Evolutionary conservation across 768 basidiomycete species (phyloP).

Genomic region (Boletellus emodensis): DNA sequence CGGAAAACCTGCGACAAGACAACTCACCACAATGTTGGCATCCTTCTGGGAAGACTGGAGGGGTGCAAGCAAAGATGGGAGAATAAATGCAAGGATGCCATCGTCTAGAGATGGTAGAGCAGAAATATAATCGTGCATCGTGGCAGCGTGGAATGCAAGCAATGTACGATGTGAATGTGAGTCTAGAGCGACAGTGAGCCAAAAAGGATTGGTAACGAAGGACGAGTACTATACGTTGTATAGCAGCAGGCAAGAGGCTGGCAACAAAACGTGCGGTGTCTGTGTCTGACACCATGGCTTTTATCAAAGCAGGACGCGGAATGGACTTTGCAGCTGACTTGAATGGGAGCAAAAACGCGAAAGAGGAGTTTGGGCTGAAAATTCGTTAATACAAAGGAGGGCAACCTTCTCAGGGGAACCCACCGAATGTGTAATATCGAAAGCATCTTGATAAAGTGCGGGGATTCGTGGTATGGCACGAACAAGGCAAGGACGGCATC

Average conservation of each 20-base stretch:
- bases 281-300: slow-evolving; percentile 67
- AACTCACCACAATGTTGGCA: slow-evolving; percentile 44
- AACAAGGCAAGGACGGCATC: slow-evolving; percentile 74
- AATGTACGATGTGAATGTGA: slow-evolving; percentile 61
- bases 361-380: slow-evolving; percentile 53
- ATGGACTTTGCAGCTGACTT: slow-evolving; percentile 74
- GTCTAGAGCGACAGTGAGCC: slow-evolving; percentile 21
- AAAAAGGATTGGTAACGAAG: not conserved
- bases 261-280: slow-evolving; percentile 73
- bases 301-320: slow-evolving; percentile 68
- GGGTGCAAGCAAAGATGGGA: slow-evolving; percentile 62
- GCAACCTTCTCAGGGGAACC: slow-evolving; percentile 21
- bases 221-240: slow-evolving; percentile 37
- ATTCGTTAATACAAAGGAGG: slow-evolving; percentile 1
- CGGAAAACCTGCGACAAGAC: not conserved
- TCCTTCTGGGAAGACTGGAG: slow-evolving; percentile 50
- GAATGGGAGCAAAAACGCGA: slow-evolving; percentile 69
- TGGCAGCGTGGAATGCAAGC: slow-evolving; percentile 77
- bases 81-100: slow-evolving; percentile 57
- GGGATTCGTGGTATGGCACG: slow-evolving; percentile 91
- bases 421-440: slow-evolving; percentile 78
- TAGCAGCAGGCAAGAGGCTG: slow-evolving; percentile 55
- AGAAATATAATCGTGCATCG: slow-evolving; percentile 75
- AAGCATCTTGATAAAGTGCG: slow-evolving; percentile 91
- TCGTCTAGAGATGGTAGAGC: slow-evolving; percentile 55